A percentile compares a stretch with the other conserved stretches of the same genome.
Conservation (phyloP, 2,329 filamentous ascomycete species). For the Fusarium burgessii region DNA sequence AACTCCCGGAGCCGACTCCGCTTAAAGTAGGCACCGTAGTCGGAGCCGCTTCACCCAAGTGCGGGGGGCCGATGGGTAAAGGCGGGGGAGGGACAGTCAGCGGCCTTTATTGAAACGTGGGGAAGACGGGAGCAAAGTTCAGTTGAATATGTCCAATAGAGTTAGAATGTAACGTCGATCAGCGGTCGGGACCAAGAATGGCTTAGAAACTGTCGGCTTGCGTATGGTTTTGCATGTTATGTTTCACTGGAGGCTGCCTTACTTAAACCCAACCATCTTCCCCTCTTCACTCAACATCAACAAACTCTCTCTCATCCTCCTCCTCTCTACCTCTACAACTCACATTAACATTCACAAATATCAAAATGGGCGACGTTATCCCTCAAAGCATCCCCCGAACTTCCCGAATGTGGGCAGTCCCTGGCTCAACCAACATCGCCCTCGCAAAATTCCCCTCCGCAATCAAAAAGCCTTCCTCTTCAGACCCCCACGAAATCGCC, state of each 20-base stretch:
- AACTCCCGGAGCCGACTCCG: conserved; percentile 9
- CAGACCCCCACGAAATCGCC: conserved; percentile 55
- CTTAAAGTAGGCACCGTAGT: neutral
- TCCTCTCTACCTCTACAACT: neutral
- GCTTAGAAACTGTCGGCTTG: neutral
- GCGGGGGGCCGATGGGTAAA: neutral
- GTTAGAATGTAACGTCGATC: neutral
- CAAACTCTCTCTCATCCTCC: neutral
- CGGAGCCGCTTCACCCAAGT: neutral
- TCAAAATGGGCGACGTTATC: conserved; percentile 39
- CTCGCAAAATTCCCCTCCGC: conserved; percentile 58
- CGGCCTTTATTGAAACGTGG: neutral
- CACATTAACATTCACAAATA: neutral
- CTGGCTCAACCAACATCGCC: conserved; percentile 67
- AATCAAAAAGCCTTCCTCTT: conserved; percentile 41
- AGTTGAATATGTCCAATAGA: neutral
- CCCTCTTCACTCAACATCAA: conserved; percentile 5
- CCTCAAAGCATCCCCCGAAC: conserved; percentile 37
- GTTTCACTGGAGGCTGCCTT: conserved; percentile 18
- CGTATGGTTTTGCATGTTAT: conserved; percentile 19
- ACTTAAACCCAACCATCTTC: conserved; percentile 15
- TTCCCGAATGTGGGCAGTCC: conserved; percentile 49
- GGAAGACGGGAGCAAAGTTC: neutral
- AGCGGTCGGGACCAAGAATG: neutral
- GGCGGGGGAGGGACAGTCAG: neutral